Evolutionary conservation across 1,139 yeast genomes (phyloP).

Genomic region (Nakaseomyces nivariensis): DNA sequence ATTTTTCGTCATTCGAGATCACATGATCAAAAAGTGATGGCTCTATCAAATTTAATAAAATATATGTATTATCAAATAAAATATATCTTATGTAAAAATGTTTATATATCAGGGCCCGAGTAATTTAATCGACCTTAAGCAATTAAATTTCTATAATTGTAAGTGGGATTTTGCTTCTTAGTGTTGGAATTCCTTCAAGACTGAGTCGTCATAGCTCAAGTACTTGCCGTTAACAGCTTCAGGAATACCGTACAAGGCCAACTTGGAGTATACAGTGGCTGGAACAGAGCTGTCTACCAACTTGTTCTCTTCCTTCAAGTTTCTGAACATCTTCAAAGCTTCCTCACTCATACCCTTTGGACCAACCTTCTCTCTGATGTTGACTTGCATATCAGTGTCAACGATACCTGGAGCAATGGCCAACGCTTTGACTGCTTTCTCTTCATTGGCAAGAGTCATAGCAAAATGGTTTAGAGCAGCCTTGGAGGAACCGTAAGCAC

Average conservation of each 20-base stretch:
- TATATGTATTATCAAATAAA: too few relatives aligned
- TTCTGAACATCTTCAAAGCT: constrained; percentile 48
- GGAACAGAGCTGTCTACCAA: constrained; percentile 62
- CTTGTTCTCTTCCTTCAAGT: constrained; percentile 44
- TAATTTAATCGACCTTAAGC: too few relatives aligned
- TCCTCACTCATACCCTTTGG: constrained; percentile 45
- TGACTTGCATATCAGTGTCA: constrained; percentile 75
- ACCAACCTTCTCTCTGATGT: constrained; percentile 55
- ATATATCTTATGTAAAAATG: too few relatives aligned
- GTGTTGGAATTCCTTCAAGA: constrained; percentile 16
- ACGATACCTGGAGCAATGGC: constrained; percentile 92
- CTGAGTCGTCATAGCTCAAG: constrained; percentile 48
- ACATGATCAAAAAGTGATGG: too few relatives aligned
- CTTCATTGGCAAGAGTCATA: constrained; percentile 56
- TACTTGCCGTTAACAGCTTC: constrained; percentile 51
- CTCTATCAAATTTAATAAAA: too few relatives aligned
- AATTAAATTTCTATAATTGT: too few relatives aligned
- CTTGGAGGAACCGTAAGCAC: constrained; percentile 82
- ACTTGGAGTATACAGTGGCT: constrained; percentile 53
- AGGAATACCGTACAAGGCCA: constrained; percentile 52
- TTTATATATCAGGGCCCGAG: too few relatives aligned
- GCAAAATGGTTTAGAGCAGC: constrained; percentile 80
- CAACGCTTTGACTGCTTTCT: constrained; percentile 46
- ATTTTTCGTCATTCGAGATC: too few relatives aligned
- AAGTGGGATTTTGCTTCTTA: neutral